These are phyloP conservation scores for Tieghemiomyces parasiticus DNA, from an alignment of 192 early-diverging fungal genomes.

Conservation along the genomic window DNA sequence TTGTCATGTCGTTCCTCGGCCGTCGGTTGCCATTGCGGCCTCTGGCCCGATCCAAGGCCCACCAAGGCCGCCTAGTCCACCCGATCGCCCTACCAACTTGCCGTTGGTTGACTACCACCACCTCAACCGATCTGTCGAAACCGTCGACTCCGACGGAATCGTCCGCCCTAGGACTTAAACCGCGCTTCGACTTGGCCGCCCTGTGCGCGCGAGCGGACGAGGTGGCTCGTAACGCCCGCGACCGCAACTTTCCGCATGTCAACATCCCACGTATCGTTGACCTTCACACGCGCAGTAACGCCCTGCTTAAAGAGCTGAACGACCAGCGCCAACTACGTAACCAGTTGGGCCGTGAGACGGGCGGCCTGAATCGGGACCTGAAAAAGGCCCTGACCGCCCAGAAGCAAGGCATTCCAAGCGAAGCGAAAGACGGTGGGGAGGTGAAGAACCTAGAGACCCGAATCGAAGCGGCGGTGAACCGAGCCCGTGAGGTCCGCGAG, in stretches of 20 bases:
- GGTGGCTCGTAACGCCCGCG: slow-evolving; percentile 26
- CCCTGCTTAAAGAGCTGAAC: slow-evolving; percentile 27
- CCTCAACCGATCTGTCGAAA: no score
- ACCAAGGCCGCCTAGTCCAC: no score
- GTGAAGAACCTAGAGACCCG: no score
- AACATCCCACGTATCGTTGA: slow-evolving; percentile 29
- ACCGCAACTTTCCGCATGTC: slow-evolving; percentile 35
- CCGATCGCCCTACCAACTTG: no score
- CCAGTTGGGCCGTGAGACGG: slow-evolving; percentile 21
- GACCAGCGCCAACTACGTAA: slow-evolving; percentile 32
- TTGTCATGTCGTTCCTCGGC: no score
- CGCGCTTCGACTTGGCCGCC: slow-evolving; percentile 41
- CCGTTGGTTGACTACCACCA: no score
- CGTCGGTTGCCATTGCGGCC: no score
- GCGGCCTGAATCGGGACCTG: slow-evolving; percentile 15
- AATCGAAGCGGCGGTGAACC: slow-evolving; percentile 21
- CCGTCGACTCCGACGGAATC: neutral
- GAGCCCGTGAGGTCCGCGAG: slow-evolving; percentile 45
- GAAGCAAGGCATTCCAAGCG: neutral
- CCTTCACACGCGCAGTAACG: slow-evolving; percentile 29
- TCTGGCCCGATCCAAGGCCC: no score
- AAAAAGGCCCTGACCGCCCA: slow-evolving; percentile 1
- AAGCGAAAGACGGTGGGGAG: slow-evolving; percentile 10
- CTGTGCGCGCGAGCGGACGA: slow-evolving; percentile 32
- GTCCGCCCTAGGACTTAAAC: slow-evolving; percentile 15